Evolutionary conservation across 2,329 filamentous ascomycete species (phyloP), one percentile per base, ranked within the genome.

Genomic region (Periconia sp.): DNA sequence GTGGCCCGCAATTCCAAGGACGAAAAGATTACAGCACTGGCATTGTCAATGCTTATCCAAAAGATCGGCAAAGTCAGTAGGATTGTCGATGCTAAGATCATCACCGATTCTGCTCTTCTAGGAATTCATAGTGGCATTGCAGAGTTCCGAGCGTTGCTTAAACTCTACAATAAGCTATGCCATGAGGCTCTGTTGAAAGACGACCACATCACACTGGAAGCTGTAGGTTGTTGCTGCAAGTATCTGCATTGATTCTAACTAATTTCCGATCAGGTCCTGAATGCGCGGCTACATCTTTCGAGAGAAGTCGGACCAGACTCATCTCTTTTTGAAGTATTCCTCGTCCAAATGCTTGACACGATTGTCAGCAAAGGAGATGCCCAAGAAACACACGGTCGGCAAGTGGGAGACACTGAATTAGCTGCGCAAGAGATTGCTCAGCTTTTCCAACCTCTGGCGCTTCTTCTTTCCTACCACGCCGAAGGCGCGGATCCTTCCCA

Each of bases 1-100:
- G 91, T 99, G 69, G 91, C 94, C 1, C 85, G 83, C 19, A 87
- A 85, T 53, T 92, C 88, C 69, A 84, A 88, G 45, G 92, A 99
- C 65, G 87, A 91, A 55, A 96, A 97, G 75, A 96, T 99, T 50
- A 94, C 89, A 7, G 92, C 92, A 6, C 79, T 99, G 49, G 93
- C 92, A 2, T 89, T 97, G 64, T 95, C 92, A 1, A 97, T 99
- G 87, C 84, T 99, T 20, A 77, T 96, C n/a, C 94, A 99, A 69
- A 97, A 99, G 73, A 84, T 97, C 53, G 87, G 89, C 56, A 93
- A 94, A 73, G 85, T 97, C 51, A 94, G 85, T 66, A 81, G 84
- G 54, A 78, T 83, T 5, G 89, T 97, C 2, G 92, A 97, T 77
- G 86, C 89, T 30, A 88, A 88, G 51, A 94, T 99, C 55, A 88